These are phyloP conservation scores for Hymenoscyphus occultus DNA, from an alignment of 2,329 filamentous ascomycete species.

Conservation along the genomic window DNA sequence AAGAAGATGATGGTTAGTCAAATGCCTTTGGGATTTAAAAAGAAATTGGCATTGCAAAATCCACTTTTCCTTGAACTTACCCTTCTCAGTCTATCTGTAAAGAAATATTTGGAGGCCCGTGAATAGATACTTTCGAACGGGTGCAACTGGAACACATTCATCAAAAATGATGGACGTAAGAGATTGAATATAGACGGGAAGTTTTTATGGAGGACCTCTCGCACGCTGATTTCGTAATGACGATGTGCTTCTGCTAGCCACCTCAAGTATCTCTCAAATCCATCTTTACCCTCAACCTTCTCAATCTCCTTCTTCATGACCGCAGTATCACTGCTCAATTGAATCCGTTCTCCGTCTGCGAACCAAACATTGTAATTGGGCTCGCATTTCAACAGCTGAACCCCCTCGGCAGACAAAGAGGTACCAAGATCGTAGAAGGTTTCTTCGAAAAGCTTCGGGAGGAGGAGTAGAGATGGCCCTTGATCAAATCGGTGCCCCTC, in stretches of 20 bases:
- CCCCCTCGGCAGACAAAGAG: slow-evolving; percentile 60
- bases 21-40: not conserved
- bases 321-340: slow-evolving; percentile 64
- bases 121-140: slow-evolving; percentile 70
- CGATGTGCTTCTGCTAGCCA: slow-evolving; percentile 65
- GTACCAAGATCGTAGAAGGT: slow-evolving; percentile 68
- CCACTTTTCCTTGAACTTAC: slow-evolving; percentile 30
- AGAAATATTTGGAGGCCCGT: slow-evolving; percentile 64
- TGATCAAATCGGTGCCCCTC: slow-evolving; percentile 70
- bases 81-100: slow-evolving; percentile 63
- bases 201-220: slow-evolving; percentile 64
- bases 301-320: slow-evolving; percentile 70
- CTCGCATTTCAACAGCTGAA: slow-evolving; percentile 67
- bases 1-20: not conserved
- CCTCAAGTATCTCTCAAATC: slow-evolving; percentile 64
- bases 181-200: slow-evolving; percentile 61
- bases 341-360: slow-evolving; percentile 61
- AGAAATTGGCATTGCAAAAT: too few relatives aligned
- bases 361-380: slow-evolving; percentile 77
- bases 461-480: slow-evolving; percentile 69
- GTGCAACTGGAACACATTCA: slow-evolving; percentile 59
- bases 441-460: slow-evolving; percentile 68
- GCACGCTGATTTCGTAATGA: slow-evolving; percentile 67
- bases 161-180: slow-evolving; percentile 55
- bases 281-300: slow-evolving; percentile 68